phyloP scores from a whole-genome alignment of 1,284 basidiomycete species.

The Cystobasidium pallidum region DNA sequence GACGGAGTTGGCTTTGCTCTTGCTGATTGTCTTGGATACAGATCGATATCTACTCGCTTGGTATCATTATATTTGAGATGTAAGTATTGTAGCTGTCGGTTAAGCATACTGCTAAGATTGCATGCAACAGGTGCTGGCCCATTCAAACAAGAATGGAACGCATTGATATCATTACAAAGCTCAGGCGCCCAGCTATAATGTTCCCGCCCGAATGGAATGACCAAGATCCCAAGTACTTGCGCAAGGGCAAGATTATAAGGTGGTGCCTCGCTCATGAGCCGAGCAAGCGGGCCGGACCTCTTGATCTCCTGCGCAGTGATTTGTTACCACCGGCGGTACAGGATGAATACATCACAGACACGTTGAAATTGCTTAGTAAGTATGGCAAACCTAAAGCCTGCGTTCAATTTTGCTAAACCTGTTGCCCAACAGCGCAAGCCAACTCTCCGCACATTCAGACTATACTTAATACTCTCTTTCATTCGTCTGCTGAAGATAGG shows the following conservation, averaged over 20 bases:
- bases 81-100: conserved; percentile 42
- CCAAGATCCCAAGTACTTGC: conserved; percentile 38
- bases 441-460: conserved; percentile 51
- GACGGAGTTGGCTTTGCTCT: background rate
- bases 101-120: background rate
- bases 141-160: conserved; percentile 54
- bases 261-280: conserved; percentile 52
- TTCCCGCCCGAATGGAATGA: conserved; percentile 51
- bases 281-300: conserved; percentile 49
- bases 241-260: conserved; percentile 51
- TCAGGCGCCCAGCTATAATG: conserved; percentile 49
- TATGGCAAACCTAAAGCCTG: too few species aligned
- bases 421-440: conserved; percentile 45
- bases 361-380: conserved; percentile 48
- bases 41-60: conserved; percentile 44
- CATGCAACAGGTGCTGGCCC: conserved; percentile 32
- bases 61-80: conserved; percentile 43
- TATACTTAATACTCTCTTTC: conserved; percentile 51
- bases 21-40: background rate
- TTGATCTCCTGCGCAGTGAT: conserved; percentile 51
- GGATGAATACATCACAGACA: conserved; percentile 53
- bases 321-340: conserved; percentile 51
- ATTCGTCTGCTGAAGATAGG: conserved; percentile 49
- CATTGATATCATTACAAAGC: conserved; percentile 49
- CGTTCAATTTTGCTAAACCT: too few species aligned